These are phyloP conservation scores for Alternaria sp. DNA, from an alignment of 2,329 filamentous ascomycete genomes.

Conservation along the genomic window DNA sequence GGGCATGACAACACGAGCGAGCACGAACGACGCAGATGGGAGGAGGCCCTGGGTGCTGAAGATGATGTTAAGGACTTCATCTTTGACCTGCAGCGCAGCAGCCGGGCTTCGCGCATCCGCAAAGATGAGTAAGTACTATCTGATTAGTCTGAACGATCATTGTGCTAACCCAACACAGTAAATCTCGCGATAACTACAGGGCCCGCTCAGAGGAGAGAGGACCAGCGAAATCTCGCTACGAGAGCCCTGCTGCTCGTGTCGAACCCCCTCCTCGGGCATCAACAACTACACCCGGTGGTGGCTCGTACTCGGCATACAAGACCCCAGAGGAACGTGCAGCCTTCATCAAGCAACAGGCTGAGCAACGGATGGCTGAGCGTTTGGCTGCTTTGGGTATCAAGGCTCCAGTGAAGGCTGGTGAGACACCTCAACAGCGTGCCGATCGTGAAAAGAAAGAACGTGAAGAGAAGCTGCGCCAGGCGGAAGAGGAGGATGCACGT, in stretches of 20 bases:
- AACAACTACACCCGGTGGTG: conserved; percentile 63
- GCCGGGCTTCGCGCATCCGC: conserved; percentile 75
- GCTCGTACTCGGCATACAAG: conserved; percentile 82
- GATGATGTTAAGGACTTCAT: conserved; percentile 98
- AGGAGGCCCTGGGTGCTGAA: conserved; percentile 94
- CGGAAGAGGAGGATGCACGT: conserved; percentile 91
- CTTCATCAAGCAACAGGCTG: conserved; percentile 96
- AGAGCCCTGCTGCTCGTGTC: conserved; percentile 59
- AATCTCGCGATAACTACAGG: conserved; percentile 46
- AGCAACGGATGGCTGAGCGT: conserved; percentile 95
- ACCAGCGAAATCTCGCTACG: conserved; percentile 54
- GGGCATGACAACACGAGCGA: conserved; percentile 78
- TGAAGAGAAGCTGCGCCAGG: conserved; percentile 84
- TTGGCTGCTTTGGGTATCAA: conserved; percentile 93
- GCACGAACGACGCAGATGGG: conserved; percentile 92
- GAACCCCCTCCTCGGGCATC: conserved; percentile 63
- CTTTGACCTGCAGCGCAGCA: conserved; percentile 90
- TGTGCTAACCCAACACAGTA: conserved; percentile 31
- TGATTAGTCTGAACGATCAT: neutral
- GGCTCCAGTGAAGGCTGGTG: conserved; percentile 77
- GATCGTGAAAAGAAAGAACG: conserved; percentile 89
- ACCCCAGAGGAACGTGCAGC: conserved; percentile 93
- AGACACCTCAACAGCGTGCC: conserved; percentile 81
- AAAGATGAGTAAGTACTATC: conserved; percentile 63
- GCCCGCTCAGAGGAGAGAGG: conserved; percentile 49